Base-by-base conservation (phyloP, 768 basidiomycete species). In the Multifurca ochricompacta region DNA sequence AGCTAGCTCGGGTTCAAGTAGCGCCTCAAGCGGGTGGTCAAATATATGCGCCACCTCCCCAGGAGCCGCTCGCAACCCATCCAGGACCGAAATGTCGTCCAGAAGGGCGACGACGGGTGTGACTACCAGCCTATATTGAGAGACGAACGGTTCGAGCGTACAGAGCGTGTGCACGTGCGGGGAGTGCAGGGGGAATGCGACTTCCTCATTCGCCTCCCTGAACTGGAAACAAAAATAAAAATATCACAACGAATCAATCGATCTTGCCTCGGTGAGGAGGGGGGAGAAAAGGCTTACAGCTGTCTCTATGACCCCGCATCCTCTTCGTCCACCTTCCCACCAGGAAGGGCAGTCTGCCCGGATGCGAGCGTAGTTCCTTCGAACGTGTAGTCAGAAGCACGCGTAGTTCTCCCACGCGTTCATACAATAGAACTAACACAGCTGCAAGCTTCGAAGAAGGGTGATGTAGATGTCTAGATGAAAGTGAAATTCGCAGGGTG, bases 361-460 rank as follows among this genome's bases (percentile, higher is more conserved):
- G 82, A 67, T 91, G 87, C 0, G 83, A 79, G 27, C 87, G 73
- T 10, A 91, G 73, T 2, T 71, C 64, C 66, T 87, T 91, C 5
- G 91, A 88, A 9, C 92, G 79, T 3, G 92, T 95, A 1, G 92
- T 95, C 50, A 95, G 71, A 19, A 94, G 72, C 4, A 94, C 90
- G 11, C 83, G 79, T 6, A 93, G 69, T 40, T 76, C 68, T 16
- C 79, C 84, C 3, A 71, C 74, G n/a, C 77, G 70, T 66, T 93
- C 86, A 58, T 82, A 94, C 1, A 95, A 69, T 10, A 91, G 72
- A 1, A 93, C 80, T 3, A 94, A 74, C 0, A 94, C 90, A 7
- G 87, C 87, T 4, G 82, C 89, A 11, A 82, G 77, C 63, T 75
- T 82, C 45, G 65, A 67, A 14, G 51, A 60, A 9, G 73, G 63